Evolutionary conservation across 1,139 yeast species (phyloP).

Genomic region (Magnusiomyces sp.): DNA sequence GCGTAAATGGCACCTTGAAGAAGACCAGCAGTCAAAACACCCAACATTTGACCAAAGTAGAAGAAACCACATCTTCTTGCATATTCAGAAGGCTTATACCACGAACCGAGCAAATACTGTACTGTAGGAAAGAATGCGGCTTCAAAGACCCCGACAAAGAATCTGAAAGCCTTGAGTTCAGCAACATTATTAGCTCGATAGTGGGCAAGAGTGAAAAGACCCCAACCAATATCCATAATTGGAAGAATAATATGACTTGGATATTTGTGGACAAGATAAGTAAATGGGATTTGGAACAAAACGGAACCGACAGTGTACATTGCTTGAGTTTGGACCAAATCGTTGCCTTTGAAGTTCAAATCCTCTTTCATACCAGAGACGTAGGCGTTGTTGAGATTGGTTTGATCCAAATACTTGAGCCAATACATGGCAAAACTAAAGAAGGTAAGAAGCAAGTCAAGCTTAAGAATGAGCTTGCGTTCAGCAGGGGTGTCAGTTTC

Average conservation of each 20-base stretch:
- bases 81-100: slow-evolving; percentile 54
- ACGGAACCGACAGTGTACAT: slow-evolving; percentile 53
- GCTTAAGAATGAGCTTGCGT: slow-evolving; percentile 45
- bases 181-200: slow-evolving; percentile 41
- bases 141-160: slow-evolving; percentile 55
- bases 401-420: slow-evolving; percentile 60
- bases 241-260: slow-evolving; percentile 49
- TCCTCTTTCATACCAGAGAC: slow-evolving; percentile 56
- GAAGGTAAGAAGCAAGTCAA: slow-evolving; percentile 52
- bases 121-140: slow-evolving; percentile 52
- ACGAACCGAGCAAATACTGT: slow-evolving; percentile 53
- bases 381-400: slow-evolving; percentile 52
- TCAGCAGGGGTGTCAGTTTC: slow-evolving; percentile 48
- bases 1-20: slow-evolving; percentile 51
- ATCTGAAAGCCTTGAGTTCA: slow-evolving; percentile 49
- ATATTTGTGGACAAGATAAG: slow-evolving; percentile 33
- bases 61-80: slow-evolving; percentile 53
- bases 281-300: slow-evolving; percentile 44
- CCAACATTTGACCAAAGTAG: slow-evolving; percentile 53
- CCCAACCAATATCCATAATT: no score
- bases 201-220: slow-evolving; percentile 51
- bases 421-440: slow-evolving; percentile 59
- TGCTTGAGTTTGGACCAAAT: slow-evolving; percentile 52
- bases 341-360: slow-evolving; percentile 53
- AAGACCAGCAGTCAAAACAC: slow-evolving; percentile 54